A percentile compares a stretch with the other conserved stretches of the same genome.
Evolutionary conservation across 2,329 filamentous ascomycete genomes (phyloP).

Genomic region (Trichoderma asperellum): DNA sequence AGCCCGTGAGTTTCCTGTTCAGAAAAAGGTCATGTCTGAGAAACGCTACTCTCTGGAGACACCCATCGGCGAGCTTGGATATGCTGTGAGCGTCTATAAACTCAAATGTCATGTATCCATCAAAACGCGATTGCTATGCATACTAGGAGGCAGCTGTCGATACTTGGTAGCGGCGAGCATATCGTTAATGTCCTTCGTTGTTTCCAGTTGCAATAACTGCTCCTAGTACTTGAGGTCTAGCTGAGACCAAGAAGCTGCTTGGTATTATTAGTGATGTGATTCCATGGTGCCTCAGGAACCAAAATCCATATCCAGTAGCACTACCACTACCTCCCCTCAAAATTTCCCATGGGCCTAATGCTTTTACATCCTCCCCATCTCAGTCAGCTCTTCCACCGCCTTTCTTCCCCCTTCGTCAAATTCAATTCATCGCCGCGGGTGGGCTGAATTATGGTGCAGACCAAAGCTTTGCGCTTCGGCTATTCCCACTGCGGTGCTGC

Average conservation of each 20-base stretch:
- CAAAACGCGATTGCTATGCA: background rate
- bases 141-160: background rate
- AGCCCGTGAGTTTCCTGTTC: no score
- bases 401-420: background rate
- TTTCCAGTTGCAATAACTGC: background rate
- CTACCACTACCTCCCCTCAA: background rate
- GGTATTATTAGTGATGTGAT: background rate
- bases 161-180: background rate
- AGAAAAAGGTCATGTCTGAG: no score
- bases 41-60: no score
- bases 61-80: background rate
- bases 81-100: background rate
- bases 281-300: background rate
- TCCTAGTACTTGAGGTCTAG: background rate
- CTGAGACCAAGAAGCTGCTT: no score
- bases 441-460: background rate
- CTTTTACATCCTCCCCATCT: background rate
- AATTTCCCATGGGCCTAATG: background rate
- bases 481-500: constrained; percentile 8
- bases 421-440: background rate
- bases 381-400: background rate
- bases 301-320: background rate
- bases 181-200: background rate
- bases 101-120: background rate
- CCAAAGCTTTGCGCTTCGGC: background rate